phyloP scores from a whole-genome alignment of 768 basidiomycete species.

The Cantharellus anzutake region DNA sequence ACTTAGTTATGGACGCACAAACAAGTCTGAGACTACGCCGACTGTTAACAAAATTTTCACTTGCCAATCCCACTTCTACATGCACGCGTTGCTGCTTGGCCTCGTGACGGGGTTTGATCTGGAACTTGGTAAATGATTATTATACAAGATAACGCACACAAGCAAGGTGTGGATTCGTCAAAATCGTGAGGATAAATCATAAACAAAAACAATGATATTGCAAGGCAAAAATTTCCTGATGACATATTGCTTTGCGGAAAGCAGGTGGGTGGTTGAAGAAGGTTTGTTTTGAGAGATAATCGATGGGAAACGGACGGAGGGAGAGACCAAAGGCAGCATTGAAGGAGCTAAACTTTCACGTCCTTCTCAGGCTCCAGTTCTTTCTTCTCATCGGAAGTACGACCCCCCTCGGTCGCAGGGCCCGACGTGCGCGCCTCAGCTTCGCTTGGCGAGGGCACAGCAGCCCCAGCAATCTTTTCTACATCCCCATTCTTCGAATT shows the following conservation, averaged over 20 bases:
- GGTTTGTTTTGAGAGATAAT: not conserved
- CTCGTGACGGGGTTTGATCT: too few relatives aligned
- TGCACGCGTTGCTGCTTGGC: too few relatives aligned
- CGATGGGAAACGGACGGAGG: not conserved
- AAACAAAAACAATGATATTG: not conserved
- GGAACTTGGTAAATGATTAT: too few relatives aligned
- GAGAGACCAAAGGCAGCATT: not conserved
- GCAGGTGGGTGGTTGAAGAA: not conserved
- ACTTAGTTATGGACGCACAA: too few relatives aligned
- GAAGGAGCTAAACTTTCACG: not conserved
- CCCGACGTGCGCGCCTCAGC: not conserved
- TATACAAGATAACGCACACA: too few relatives aligned
- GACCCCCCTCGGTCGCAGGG: too few relatives aligned
- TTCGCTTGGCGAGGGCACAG: not conserved
- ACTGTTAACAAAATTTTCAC: too few relatives aligned
- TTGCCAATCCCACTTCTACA: too few relatives aligned
- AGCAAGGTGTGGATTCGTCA: not conserved
- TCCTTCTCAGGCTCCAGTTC: not conserved
- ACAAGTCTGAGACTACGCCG: too few relatives aligned
- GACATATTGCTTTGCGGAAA: not conserved
- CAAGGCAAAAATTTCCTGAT: not conserved
- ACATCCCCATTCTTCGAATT: not conserved
- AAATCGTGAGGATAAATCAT: not conserved
- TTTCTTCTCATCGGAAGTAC: not conserved
- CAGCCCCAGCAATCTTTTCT: not conserved